Base-by-base conservation (phyloP, 2,329 filamentous ascomycete species). In the Gliomastix tumulicola region DNA sequence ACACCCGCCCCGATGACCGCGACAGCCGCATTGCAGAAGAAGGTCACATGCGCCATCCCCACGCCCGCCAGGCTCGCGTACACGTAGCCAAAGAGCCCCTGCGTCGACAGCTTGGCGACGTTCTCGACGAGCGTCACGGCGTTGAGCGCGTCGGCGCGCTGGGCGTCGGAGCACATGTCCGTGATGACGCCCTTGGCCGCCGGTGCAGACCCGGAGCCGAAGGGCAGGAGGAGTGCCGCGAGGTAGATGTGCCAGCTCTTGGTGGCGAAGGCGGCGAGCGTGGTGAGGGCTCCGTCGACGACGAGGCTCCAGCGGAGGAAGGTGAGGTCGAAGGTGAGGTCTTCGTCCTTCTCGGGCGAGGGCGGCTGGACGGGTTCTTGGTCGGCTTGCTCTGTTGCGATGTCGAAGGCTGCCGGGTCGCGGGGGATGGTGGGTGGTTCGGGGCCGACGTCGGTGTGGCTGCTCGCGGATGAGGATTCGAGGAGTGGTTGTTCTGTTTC, bases 181-280 rank as follows among this genome's bases (percentile, higher is more conserved):
- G 83, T 71, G 41, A 86, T 84, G n/a, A 82, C 78, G 1, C 82
- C 82, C 45, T 86, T 87, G 2, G 80, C 79, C 0, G 82, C 79
- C 0, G 80, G 72, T 0, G 79, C 82, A 0, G 81, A 81, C 0
- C 82, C 82, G 0, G 81, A 82, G 0, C 78, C 80, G 21, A 86
- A 74, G 0, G 82, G 82, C 0, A 87, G 64, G 2, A 85, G 51
- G 19, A 75, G 69, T 0, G 79, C 79, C 2, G 81, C 65, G 0
- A 84, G 55, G 47, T 83, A 86, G 32, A 86, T 76, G 45, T 87
- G 81, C 78, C 79, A 85, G 2, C 70, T 68, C 33, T 74, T 41
- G 0, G 70, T 76, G 0, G 79, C 76, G 43, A 84, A 79, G 0
- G 76, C 73, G 0, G 79, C 74, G 1, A 76, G 62, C 3, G 73